Conservation (phyloP, 148 eudicot genomes). For the Camellia granthamiana region DNA sequence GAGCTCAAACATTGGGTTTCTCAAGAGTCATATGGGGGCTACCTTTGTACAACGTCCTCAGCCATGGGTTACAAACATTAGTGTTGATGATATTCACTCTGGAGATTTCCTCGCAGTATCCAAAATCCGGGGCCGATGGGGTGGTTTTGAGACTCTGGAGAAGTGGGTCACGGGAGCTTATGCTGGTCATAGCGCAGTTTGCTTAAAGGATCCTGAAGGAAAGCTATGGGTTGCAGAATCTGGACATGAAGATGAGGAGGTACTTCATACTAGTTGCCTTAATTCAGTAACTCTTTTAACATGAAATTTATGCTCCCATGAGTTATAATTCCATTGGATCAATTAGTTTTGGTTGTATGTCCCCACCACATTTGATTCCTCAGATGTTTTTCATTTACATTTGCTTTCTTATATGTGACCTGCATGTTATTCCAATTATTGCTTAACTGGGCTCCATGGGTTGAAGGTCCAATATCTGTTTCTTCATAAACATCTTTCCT, state of each 20-base stretch:
- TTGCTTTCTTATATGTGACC: not conserved
- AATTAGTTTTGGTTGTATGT: not conserved
- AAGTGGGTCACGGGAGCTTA: slow-evolving; percentile 90
- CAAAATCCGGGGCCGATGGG: slow-evolving; percentile 87
- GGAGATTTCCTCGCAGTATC: slow-evolving; percentile 90
- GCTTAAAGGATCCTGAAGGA: slow-evolving; percentile 78
- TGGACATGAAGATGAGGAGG: slow-evolving; percentile 86
- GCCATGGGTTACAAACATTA: slow-evolving; percentile 80
- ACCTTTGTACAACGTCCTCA: slow-evolving; percentile 67
- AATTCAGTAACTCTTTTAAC: not conserved
- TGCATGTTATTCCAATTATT: not conserved
- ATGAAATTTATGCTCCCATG: not conserved
- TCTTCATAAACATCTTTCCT: not conserved
- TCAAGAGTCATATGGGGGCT: slow-evolving; percentile 80
- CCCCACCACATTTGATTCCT: not conserved
- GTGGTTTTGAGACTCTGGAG: slow-evolving; percentile 88
- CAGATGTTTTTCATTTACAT: not conserved
- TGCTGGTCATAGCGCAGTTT: slow-evolving; percentile 88
- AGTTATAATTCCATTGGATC: not conserved
- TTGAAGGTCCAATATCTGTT: not conserved
- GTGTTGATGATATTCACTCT: slow-evolving; percentile 64
- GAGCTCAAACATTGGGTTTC: slow-evolving; percentile 69
- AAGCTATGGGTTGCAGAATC: slow-evolving; percentile 93
- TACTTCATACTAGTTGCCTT: slow-evolving; percentile 15
- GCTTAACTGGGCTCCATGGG: not conserved